phyloP scores from a whole-genome alignment of 2,329 filamentous ascomycete species.

The Xylariaceae sp. region DNA sequence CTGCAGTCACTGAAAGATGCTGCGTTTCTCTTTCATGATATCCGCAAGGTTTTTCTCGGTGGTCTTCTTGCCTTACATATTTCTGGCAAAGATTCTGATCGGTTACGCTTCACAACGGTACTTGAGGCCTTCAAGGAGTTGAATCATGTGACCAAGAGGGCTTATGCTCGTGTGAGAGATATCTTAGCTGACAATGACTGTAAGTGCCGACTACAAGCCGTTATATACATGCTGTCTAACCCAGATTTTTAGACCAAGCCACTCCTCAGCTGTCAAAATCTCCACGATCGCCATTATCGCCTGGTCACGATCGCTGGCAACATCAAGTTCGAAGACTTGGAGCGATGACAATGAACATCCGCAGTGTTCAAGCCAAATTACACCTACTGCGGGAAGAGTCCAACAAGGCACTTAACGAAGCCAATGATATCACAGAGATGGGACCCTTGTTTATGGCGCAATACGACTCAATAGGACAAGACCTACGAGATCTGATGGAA shows the following conservation, averaged over 20 bases:
- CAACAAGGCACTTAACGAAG: slow-evolving; percentile 70
- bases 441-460: slow-evolving; percentile 76
- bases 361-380: slow-evolving; percentile 90
- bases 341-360: slow-evolving; percentile 83
- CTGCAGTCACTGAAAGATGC: slow-evolving; percentile 76
- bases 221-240: no score
- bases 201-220: slow-evolving; percentile 38
- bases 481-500: slow-evolving; percentile 73
- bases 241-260: no score
- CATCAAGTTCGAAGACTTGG: slow-evolving; percentile 85
- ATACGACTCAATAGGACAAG: slow-evolving; percentile 90
- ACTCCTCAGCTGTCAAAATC: slow-evolving; percentile 42
- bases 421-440: slow-evolving; percentile 68
- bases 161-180: slow-evolving; percentile 61
- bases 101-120: slow-evolving; percentile 72
- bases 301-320: slow-evolving; percentile 78
- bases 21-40: slow-evolving; percentile 73
- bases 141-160: slow-evolving; percentile 56
- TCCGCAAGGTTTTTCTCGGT: slow-evolving; percentile 82
- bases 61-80: slow-evolving; percentile 85
- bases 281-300: slow-evolving; percentile 59
- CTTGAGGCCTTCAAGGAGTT: slow-evolving; percentile 69
- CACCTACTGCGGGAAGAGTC: slow-evolving; percentile 89
- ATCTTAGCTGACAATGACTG: slow-evolving; percentile 78
- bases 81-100: slow-evolving; percentile 71